Percentiles rank a stretch among this genome's conserved stretches.
Conservation (phyloP, 2,329 filamentous ascomycete genomes). For the Calycina herbarum region DNA sequence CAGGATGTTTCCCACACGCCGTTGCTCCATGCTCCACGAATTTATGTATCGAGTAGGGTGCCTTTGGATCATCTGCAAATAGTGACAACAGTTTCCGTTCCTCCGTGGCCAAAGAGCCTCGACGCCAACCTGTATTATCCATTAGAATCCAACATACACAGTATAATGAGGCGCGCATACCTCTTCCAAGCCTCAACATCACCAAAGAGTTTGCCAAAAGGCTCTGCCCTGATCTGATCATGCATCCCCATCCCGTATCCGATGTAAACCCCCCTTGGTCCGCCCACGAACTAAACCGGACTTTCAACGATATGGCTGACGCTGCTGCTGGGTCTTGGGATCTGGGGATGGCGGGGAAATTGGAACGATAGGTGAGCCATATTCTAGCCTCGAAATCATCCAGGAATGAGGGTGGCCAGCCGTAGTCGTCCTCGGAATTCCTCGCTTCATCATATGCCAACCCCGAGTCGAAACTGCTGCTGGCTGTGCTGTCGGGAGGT, state of each 20-base stretch:
- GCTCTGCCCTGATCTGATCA: slow-evolving; percentile 96
- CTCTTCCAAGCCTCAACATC: slow-evolving; percentile 73
- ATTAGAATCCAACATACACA: slow-evolving; percentile 10
- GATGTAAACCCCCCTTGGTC: slow-evolving; percentile 84
- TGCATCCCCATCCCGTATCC: slow-evolving; percentile 96
- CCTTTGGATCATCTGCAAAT: slow-evolving; percentile 83
- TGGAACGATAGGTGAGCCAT: slow-evolving; percentile 95
- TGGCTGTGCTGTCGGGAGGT: slow-evolving; percentile 36
- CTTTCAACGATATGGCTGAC: slow-evolving; percentile 75
- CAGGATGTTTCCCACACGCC: slow-evolving; percentile 89
- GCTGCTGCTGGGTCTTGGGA: slow-evolving; percentile 72
- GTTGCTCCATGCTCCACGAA: slow-evolving; percentile 87
- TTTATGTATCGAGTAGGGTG: slow-evolving; percentile 91
- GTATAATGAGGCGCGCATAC: slow-evolving; percentile 45
- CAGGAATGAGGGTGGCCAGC: slow-evolving; percentile 84
- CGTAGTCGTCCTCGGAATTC: slow-evolving; percentile 38
- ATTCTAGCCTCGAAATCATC: slow-evolving; percentile 90
- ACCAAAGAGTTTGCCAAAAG: slow-evolving; percentile 83
- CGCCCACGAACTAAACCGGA: slow-evolving; percentile 76
- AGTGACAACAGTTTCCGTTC: slow-evolving; percentile 73
- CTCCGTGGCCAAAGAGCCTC: slow-evolving; percentile 54
- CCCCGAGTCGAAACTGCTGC: slow-evolving; percentile 35
- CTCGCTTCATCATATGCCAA: slow-evolving; percentile 31
- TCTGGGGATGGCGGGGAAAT: slow-evolving; percentile 79
- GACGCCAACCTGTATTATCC: slow-evolving; percentile 68